Evolutionary conservation across 176 grass and related monocot genomes (phyloP), one percentile per base, ranked within the genome.

Genomic region (Cenchrus fungigraminus): DNA sequence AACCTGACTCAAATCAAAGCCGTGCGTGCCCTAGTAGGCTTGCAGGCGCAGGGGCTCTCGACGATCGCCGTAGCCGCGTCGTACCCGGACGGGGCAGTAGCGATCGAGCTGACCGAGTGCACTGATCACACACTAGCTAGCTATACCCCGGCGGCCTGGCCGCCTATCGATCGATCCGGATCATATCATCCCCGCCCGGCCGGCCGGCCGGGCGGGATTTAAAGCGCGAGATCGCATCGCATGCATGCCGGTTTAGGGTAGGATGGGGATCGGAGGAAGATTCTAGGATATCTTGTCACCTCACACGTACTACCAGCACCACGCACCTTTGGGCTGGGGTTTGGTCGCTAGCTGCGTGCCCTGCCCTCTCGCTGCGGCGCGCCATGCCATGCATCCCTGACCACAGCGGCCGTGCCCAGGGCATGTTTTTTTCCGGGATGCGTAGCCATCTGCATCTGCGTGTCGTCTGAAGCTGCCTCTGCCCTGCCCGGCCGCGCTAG

Each of bases 261-360:
- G 80, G 67, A 65, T 71, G 31, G 71, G 37, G 37, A 40, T 40
- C 37, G 37, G 59, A 72, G 83, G 89, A 91, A 91, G 85, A 91
- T 85, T 88, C 71, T 91, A 88, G 89, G 89, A 88, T 88, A 88
- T 85, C 85, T 88, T 88, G 85, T 91, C 89, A 91, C 71, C 47
- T 91, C 89, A 85, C 71, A 44, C 31, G 31, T 32, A 32, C 45
- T 40, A 40, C 37, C 37, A 40, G 37, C 37, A 40, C 37, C 62
- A 53, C 76, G 31, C 76, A 34, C 63, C 81, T 91, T 87, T 85
- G 89, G 45, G 45, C 45, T 46, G 6, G 45, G 45, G 59, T 74
- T 81, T 88, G 75, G 76, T 84, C 71, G 43, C 83, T 46, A 56
- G 88, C 88, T 86, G 80, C 80, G 80, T 82, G 80, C 80, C 60